Evolutionary conservation across 306 rosid genomes (phyloP).

Genomic region (Quercus bicolor): DNA sequence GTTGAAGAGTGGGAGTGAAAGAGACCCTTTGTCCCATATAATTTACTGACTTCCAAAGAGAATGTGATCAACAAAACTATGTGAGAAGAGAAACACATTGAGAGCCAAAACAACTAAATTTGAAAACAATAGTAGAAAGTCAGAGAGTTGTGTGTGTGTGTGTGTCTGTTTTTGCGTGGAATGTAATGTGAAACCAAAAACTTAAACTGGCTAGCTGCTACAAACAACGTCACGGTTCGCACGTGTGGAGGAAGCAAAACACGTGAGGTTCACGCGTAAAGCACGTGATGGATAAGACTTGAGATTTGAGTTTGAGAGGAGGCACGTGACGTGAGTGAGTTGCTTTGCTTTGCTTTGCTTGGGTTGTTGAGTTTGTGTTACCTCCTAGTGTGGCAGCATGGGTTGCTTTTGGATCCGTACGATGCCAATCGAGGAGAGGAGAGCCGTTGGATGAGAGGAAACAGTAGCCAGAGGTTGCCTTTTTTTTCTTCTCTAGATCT

Average conservation of each 20-base stretch:
- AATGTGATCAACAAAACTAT: constrained; percentile 15
- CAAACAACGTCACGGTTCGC: constrained; percentile 1
- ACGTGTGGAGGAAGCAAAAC: constrained; percentile 18
- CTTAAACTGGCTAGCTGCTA: too few species aligned
- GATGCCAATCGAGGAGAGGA: not conserved
- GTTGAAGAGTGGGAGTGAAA: constrained; percentile 21
- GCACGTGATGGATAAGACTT: constrained; percentile 17
- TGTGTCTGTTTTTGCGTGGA: too few species aligned
- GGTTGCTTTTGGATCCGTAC: constrained; percentile 7
- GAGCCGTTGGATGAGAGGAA: not conserved
- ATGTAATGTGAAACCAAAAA: not conserved
- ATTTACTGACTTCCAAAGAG: constrained; percentile 1
- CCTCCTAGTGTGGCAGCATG: not conserved
- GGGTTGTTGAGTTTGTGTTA: not conserved
- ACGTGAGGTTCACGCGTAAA: constrained; percentile 35
- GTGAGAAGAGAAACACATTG: not conserved
- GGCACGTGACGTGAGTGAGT: constrained; percentile 33
- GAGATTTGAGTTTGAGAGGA: not conserved
- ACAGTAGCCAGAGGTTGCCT: too few species aligned
- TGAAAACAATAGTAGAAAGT: not conserved
- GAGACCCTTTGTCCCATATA: constrained; percentile 36
- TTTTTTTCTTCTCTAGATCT: too few species aligned
- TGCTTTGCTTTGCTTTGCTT: constrained; percentile 10
- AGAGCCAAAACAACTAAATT: not conserved
- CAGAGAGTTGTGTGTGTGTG: too few species aligned